Evolutionary conservation across 2,329 filamentous ascomycete genomes (phyloP).

Genomic region (Nemania sp.): DNA sequence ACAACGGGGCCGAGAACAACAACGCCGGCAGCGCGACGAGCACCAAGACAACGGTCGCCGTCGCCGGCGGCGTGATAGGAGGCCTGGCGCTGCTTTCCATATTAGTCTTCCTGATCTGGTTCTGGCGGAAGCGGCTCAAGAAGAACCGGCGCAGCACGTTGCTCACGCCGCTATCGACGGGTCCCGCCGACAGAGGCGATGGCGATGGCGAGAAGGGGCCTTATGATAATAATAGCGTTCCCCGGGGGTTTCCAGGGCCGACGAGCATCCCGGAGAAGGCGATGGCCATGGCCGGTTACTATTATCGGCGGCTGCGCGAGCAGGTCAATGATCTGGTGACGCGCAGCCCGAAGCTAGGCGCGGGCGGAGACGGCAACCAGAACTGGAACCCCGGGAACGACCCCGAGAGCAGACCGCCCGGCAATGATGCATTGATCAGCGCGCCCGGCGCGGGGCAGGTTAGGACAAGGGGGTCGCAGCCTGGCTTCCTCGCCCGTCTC

Average conservation of each 20-base stretch:
- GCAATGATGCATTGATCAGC: constrained; percentile 36
- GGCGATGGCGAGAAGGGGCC: constrained; percentile 34
- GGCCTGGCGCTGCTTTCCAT: constrained; percentile 52
- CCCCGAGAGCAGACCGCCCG: constrained; percentile 32
- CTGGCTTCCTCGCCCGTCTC: constrained; percentile 50
- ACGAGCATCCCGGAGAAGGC: constrained; percentile 51
- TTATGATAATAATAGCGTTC: constrained; percentile 51
- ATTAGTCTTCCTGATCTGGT: constrained; percentile 55
- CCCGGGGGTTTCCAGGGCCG: constrained; percentile 54
- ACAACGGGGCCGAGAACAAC: constrained; percentile 31
- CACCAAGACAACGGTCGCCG: constrained; percentile 46
- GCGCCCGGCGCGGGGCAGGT: constrained; percentile 35
- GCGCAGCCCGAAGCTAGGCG: constrained; percentile 44
- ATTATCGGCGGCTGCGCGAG: constrained; percentile 43
- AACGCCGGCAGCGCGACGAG: constrained; percentile 36
- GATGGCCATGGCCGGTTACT: constrained; percentile 46
- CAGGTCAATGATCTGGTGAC: constrained; percentile 41
- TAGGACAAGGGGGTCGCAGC: constrained; percentile 38
- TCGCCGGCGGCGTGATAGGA: constrained; percentile 58
- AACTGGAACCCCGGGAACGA: constrained; percentile 44
- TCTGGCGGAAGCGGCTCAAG: constrained; percentile 50
- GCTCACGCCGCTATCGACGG: constrained; percentile 52
- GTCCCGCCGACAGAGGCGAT: constrained; percentile 35
- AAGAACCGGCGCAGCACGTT: constrained; percentile 53
- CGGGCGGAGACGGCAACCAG: constrained; percentile 50